A percentile compares a stretch with the other conserved stretches of the same genome.
These are phyloP conservation scores for Hyphodiscus hymeniophilus DNA, from an alignment of 495 filamentous ascomycete species.

Conservation along the genomic window DNA sequence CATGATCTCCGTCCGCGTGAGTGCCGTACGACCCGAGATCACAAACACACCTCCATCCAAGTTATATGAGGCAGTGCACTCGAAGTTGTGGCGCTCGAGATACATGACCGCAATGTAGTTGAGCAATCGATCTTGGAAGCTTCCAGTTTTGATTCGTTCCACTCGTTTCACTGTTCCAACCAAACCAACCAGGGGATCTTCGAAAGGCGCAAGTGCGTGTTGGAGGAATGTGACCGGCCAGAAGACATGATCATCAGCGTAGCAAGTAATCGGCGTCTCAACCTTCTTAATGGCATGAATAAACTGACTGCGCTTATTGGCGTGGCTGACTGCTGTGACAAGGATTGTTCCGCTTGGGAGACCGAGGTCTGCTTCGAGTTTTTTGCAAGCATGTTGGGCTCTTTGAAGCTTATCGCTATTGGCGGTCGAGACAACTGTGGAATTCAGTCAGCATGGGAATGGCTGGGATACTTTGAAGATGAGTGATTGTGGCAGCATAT, in stretches of 20 bases:
- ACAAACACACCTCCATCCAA: conserved; percentile 49
- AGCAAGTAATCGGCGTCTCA: conserved; percentile 36
- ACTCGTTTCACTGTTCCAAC: conserved; percentile 46
- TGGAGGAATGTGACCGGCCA: conserved; percentile 41
- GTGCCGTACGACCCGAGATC: conserved; percentile 45
- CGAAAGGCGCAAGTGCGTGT: conserved; percentile 41
- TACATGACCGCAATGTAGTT: conserved; percentile 28
- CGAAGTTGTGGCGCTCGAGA: conserved; percentile 50
- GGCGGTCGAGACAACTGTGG: not conserved
- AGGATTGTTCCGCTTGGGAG: not conserved
- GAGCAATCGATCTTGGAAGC: conserved; percentile 14
- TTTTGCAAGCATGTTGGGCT: not conserved
- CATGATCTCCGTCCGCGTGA: conserved; percentile 40
- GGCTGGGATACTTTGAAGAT: too few species aligned
- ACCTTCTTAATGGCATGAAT: conserved; percentile 34
- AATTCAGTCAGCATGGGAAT: too few species aligned
- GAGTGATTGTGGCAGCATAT: too few species aligned
- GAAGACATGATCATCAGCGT: conserved; percentile 48
- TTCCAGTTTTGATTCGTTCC: conserved; percentile 28
- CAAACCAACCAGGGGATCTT: conserved; percentile 40
- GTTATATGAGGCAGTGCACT: conserved; percentile 42
- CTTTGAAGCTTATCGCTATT: not conserved
- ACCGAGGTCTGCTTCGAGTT: not conserved
- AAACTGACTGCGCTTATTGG: conserved; percentile 42
- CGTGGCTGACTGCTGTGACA: conserved; percentile 26